These are phyloP conservation scores for Ceratopteris richardii DNA, from an alignment of 75 land plant genomes.

Conservation along the genomic window DNA sequence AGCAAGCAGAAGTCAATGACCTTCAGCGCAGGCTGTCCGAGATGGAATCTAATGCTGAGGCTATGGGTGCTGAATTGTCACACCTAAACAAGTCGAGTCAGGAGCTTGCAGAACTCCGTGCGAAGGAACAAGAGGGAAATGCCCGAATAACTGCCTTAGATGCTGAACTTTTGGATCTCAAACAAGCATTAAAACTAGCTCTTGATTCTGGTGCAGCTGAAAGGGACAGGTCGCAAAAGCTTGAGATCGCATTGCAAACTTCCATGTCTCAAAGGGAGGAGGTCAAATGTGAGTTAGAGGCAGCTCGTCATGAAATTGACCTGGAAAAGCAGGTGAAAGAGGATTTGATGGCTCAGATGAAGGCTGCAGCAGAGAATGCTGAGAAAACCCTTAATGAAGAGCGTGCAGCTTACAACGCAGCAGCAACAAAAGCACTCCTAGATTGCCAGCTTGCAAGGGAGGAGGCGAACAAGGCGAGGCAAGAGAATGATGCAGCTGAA, in stretches of 20 bases:
- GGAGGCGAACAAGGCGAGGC: neutral
- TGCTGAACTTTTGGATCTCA: neutral
- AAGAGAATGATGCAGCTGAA: neutral
- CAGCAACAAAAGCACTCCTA: neutral
- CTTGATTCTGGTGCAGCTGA: neutral
- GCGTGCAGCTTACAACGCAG: neutral
- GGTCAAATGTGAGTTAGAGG: neutral
- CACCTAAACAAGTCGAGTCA: neutral
- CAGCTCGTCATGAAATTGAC: neutral
- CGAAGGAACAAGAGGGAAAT: neutral
- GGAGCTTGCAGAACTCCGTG: neutral
- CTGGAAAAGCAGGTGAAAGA: neutral
- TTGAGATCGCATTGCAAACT: neutral
- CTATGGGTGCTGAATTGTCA: neutral
- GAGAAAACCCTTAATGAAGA: neutral
- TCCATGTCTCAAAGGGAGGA: neutral
- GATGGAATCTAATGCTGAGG: conserved; percentile 1
- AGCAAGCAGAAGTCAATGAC: conserved; percentile 1
- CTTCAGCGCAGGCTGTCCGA: neutral
- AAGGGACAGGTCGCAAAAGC: neutral
- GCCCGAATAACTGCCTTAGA: neutral
- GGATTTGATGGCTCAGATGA: neutral
- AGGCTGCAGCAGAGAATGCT: too few relatives aligned
- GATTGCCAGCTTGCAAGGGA: neutral
- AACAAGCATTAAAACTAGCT: neutral